These are phyloP conservation scores for Leccinum aurantiacum DNA, from an alignment of 768 basidiomycete species.

Conservation along the genomic window DNA sequence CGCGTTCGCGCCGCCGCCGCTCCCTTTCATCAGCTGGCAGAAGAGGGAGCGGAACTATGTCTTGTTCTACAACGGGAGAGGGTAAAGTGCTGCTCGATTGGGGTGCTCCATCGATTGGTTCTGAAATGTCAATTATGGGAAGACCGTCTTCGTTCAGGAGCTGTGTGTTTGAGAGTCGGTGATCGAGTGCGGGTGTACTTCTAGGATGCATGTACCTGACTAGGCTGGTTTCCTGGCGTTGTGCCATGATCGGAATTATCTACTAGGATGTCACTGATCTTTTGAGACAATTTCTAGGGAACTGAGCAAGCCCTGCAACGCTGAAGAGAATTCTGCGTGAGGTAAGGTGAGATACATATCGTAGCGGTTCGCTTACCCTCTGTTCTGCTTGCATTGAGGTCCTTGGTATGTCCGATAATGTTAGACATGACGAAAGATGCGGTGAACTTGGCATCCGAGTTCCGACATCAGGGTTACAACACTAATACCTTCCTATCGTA, in stretches of 20 bases:
- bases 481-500: background rate
- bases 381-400: slow-evolving; percentile 33
- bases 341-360: background rate
- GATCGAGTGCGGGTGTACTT: slow-evolving; percentile 20
- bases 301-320: slow-evolving; percentile 39
- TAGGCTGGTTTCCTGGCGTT: slow-evolving; percentile 49
- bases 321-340: slow-evolving; percentile 26
- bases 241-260: slow-evolving; percentile 44
- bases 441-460: background rate
- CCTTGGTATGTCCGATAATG: slow-evolving; percentile 15
- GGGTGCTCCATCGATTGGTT: slow-evolving; percentile 42
- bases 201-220: slow-evolving; percentile 54
- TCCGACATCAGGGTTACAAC: slow-evolving; percentile 8
- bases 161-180: slow-evolving; percentile 38
- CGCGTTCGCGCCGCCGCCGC: slow-evolving; percentile 55
- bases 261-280: slow-evolving; percentile 50
- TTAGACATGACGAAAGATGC: no score
- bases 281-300: slow-evolving; percentile 56
- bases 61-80: slow-evolving; percentile 38
- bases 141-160: slow-evolving; percentile 75
- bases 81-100: slow-evolving; percentile 20
- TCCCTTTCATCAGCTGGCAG: slow-evolving; percentile 49
- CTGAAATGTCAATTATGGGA: slow-evolving; percentile 76
- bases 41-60: slow-evolving; percentile 45
- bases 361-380: slow-evolving; percentile 36